A percentile compares a stretch with the other conserved stretches of the same genome.
These are phyloP conservation scores for Takashimella tepidaria DNA, from an alignment of 1,284 basidiomycete species.

Conservation along the genomic window DNA sequence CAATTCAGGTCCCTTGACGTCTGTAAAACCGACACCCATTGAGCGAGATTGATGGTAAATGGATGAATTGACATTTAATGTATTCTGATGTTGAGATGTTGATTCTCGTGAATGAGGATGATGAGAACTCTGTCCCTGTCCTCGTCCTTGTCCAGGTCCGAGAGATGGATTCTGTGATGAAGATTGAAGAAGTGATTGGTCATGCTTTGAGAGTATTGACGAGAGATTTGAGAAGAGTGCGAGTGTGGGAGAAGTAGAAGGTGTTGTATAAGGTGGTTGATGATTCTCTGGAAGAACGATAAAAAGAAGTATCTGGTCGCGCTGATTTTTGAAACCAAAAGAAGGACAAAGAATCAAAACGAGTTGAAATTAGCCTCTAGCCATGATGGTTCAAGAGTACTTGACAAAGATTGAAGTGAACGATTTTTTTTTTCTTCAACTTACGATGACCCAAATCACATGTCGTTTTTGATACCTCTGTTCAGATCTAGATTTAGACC, in stretches of 20 bases:
- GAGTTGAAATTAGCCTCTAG: too few species aligned
- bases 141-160: neutral
- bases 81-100: too few species aligned
- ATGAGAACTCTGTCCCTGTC: neutral
- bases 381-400: too few species aligned
- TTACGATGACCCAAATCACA: slow-evolving; percentile 32
- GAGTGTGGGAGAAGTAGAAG: slow-evolving; percentile 1
- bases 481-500: neutral
- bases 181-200: too few species aligned
- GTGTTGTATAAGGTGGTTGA: neutral
- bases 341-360: too few species aligned
- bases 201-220: neutral
- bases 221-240: slow-evolving; percentile 11
- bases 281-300: slow-evolving; percentile 9
- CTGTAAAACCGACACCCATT: neutral
- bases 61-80: slow-evolving; percentile 1
- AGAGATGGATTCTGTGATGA: too few species aligned
- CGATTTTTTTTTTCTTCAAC: too few species aligned
- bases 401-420: too few species aligned
- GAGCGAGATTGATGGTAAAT: neutral
- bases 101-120: too few species aligned
- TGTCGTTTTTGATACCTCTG: slow-evolving; percentile 7
- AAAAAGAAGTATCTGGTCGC: slow-evolving; percentile 27
- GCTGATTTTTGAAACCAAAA: too few species aligned
- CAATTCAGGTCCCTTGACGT: slow-evolving; percentile 10